A percentile compares a stretch with the other conserved stretches of the same genome.
phyloP scores from a whole-genome alignment of 129 eudicot species.

The Ambrosia trifida region DNA sequence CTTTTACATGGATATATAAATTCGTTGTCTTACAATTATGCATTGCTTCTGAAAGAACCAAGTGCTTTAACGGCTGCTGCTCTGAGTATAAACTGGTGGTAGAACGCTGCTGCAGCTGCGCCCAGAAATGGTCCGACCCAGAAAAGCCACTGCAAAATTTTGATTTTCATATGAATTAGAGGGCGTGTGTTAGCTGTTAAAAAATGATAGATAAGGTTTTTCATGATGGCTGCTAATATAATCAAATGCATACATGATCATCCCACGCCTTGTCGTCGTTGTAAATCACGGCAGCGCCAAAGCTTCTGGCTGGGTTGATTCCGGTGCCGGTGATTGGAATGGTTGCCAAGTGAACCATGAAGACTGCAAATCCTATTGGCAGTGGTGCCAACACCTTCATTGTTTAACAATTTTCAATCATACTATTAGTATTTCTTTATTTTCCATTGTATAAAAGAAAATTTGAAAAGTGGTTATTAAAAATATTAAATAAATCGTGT shows the following conservation, averaged over 20 bases:
- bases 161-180: not conserved
- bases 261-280: conserved; percentile 59
- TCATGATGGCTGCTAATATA: no score
- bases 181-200: no score
- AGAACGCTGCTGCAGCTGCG: conserved; percentile 67
- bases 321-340: conserved; percentile 67
- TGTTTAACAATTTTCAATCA: not conserved
- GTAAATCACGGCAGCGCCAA: conserved; percentile 59
- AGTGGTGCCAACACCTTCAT: conserved; percentile 67
- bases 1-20: not conserved
- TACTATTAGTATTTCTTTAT: not conserved
- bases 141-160: conserved; percentile 58
- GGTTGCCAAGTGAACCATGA: conserved; percentile 67
- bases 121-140: conserved; percentile 83
- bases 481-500: conserved; percentile 1
- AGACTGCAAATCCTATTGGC: conserved; percentile 62
- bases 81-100: conserved; percentile 68
- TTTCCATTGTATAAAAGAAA: not conserved
- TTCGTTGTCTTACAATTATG: conserved; percentile 6
- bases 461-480: not conserved
- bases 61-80: conserved; percentile 74
- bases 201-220: not conserved
- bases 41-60: conserved; percentile 74
- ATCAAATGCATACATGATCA: conserved; percentile 41
- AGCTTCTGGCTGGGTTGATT: conserved; percentile 65